Percentiles rank a stretch among this genome's conserved stretches.
Conservation (phyloP, 2,329 filamentous ascomycete species). For the Fusarium oxysporum region DNA sequence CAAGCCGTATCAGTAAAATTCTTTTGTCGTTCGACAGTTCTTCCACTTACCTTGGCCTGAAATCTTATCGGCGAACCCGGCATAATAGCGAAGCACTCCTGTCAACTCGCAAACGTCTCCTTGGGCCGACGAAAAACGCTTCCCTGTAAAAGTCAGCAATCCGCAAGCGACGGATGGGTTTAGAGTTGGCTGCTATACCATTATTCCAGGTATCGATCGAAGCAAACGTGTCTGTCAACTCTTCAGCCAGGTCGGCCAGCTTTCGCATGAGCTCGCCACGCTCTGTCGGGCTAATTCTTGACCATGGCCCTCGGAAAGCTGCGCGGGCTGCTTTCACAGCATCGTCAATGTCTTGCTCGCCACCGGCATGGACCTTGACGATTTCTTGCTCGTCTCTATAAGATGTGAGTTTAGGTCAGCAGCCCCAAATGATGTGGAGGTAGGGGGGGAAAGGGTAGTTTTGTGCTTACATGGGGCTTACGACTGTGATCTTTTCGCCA, state of each 20-base stretch:
- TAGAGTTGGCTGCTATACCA: too few species aligned
- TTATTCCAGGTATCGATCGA: conserved; percentile 84
- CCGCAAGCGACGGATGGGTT: too few species aligned
- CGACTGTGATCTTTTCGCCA: conserved; percentile 63
- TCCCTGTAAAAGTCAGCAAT: too few species aligned
- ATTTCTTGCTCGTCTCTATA: conserved; percentile 50
- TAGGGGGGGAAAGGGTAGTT: too few species aligned
- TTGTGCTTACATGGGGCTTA: conserved; percentile 66
- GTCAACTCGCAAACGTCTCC: conserved; percentile 69
- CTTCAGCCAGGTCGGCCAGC: conserved; percentile 76
- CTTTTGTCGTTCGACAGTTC: too few species aligned
- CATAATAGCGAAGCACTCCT: conserved; percentile 75
- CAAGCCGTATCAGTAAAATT: too few species aligned
- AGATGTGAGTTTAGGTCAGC: too few species aligned
- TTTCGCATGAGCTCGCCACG: conserved; percentile 74
- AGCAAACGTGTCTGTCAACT: conserved; percentile 64
- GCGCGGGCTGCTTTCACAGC: conserved; percentile 64
- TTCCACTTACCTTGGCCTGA: too few species aligned
- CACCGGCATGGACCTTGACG: conserved; percentile 48
- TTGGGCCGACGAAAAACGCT: conserved; percentile 71
- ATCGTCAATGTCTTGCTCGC: conserved; percentile 46
- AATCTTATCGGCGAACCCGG: conserved; percentile 79
- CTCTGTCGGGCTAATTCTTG: conserved; percentile 69
- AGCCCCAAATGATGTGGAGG: too few species aligned
- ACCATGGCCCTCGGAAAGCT: conserved; percentile 77